phyloP scores from a whole-genome alignment of 192 early-diverging fungal genomes.

The Coemansia sp. region DNA sequence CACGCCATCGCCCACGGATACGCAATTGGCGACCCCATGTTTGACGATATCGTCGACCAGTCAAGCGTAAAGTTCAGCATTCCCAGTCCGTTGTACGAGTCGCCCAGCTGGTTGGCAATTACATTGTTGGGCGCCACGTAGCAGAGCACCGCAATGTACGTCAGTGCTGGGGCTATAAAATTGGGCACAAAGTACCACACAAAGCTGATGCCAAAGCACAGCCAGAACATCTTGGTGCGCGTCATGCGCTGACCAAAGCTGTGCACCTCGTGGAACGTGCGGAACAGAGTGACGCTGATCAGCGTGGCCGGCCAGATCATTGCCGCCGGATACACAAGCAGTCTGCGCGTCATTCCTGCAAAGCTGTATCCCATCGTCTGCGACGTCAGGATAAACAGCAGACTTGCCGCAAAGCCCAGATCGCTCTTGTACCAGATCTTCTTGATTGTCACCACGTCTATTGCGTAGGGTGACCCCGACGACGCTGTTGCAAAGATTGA shows the following conservation, averaged over 20 bases:
- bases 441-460: conserved; percentile 72
- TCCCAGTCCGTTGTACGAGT: conserved; percentile 65
- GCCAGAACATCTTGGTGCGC: conserved; percentile 59
- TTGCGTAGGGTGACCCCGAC: conserved; percentile 70
- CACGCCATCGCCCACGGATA: conserved; percentile 74
- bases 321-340: conserved; percentile 77
- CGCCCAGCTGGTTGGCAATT: conserved; percentile 47
- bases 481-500: conserved; percentile 75
- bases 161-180: conserved; percentile 66
- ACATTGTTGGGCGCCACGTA: conserved; percentile 54
- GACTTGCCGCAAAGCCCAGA: conserved; percentile 64
- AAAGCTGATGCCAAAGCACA: conserved; percentile 52
- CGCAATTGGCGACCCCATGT: conserved; percentile 64
- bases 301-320: conserved; percentile 89
- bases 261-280: conserved; percentile 72
- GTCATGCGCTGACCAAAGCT: conserved; percentile 56
- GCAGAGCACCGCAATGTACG: conserved; percentile 68
- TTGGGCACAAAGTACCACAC: conserved; percentile 64
- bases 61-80: conserved; percentile 72
- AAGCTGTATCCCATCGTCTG: conserved; percentile 66
- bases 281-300: conserved; percentile 74
- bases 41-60: conserved; percentile 66
- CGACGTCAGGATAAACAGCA: conserved; percentile 74
- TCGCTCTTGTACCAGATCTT: conserved; percentile 69
- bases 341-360: conserved; percentile 73